Conservation (phyloP, 306 rosid genomes). For the Casuarina glauca region DNA sequence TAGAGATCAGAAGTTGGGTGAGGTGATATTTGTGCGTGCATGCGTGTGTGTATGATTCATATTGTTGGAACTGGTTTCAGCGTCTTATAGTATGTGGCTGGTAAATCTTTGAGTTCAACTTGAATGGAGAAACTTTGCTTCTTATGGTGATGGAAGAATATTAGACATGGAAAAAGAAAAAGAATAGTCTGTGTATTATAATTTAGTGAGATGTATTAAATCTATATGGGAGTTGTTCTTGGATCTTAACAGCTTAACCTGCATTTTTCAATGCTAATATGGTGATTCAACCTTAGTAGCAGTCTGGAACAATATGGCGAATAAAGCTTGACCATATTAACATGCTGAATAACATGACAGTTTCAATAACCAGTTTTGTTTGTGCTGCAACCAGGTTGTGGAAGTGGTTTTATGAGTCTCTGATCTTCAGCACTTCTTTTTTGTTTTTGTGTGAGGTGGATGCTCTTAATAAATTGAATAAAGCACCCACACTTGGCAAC, state of each 20-base stretch:
- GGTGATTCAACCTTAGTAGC: no score
- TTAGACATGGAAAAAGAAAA: no score
- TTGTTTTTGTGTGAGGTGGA: no score
- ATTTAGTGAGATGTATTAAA: neutral
- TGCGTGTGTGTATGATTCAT: neutral
- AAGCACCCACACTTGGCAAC: neutral
- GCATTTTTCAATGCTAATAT: no score
- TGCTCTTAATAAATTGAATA: no score
- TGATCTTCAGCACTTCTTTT: no score
- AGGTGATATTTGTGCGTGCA: no score
- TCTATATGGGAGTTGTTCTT: neutral
- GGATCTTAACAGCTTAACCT: neutral
- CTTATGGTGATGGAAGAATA: neutral
- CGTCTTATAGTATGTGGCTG: neutral
- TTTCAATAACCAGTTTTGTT: no score
- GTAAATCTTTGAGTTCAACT: conserved; percentile 15
- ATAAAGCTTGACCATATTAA: neutral
- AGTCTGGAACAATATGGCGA: neutral
- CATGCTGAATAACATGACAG: neutral
- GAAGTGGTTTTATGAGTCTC: no score
- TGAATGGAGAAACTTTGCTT: neutral
- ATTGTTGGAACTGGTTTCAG: conserved; percentile 5
- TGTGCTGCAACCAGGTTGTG: no score
- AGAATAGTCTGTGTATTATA: no score
- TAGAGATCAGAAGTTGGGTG: no score